These are phyloP conservation scores for Stachybotrys chartarum DNA, from an alignment of 2,329 filamentous ascomycete genomes.

Conservation along the genomic window DNA sequence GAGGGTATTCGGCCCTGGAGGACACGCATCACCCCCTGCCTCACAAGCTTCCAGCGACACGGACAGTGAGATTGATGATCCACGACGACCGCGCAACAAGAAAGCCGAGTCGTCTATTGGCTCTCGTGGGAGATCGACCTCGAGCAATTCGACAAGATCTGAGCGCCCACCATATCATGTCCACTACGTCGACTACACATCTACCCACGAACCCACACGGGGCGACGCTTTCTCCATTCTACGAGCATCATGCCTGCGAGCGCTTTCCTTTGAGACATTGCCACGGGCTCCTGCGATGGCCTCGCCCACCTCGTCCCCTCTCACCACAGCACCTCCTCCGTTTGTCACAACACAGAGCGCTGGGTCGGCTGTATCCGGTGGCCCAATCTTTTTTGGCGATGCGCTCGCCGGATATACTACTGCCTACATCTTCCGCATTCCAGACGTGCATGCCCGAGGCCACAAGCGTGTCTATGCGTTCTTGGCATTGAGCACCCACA, in stretches of 20 bases:
- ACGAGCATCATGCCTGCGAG: constrained; percentile 58
- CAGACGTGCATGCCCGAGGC: constrained; percentile 59
- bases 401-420: constrained; percentile 59
- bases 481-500: constrained; percentile 57
- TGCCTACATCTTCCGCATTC: constrained; percentile 63
- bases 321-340: constrained; percentile 31
- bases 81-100: constrained; percentile 29
- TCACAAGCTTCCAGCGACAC: constrained; percentile 46
- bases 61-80: constrained; percentile 41
- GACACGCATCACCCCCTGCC: constrained; percentile 41
- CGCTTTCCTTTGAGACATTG: constrained; percentile 59
- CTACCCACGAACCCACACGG: constrained; percentile 56
- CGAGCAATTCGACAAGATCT: constrained; percentile 44
- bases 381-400: constrained; percentile 64
- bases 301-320: constrained; percentile 27
- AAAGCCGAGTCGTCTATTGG: constrained; percentile 36
- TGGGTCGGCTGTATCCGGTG: constrained; percentile 50
- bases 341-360: constrained; percentile 49
- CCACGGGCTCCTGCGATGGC: constrained; percentile 45
- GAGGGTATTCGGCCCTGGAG: constrained; percentile 43
- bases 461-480: constrained; percentile 65
- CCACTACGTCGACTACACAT: constrained; percentile 62
- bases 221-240: constrained; percentile 60
- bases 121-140: constrained; percentile 40
- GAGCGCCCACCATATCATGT: constrained; percentile 43